Percentiles rank a stretch among this genome's conserved stretches.
phyloP scores from a whole-genome alignment of 805 yeast genomes.

The Diddensiella transvaalensis region DNA sequence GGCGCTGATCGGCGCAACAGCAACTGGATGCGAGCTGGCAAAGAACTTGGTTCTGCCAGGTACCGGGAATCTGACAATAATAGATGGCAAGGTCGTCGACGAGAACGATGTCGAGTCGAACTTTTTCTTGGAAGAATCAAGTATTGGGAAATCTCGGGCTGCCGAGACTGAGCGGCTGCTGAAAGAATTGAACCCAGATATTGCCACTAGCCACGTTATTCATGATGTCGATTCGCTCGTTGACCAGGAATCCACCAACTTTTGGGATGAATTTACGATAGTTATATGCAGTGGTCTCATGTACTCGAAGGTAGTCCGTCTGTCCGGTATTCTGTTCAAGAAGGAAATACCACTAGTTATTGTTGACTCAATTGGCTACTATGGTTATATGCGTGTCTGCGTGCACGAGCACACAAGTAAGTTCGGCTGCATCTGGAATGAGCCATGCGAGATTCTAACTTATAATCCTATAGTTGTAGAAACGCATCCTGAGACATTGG shows the following conservation, averaged over 20 bases:
- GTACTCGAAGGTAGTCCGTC: constrained; percentile 23
- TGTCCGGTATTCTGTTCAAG: constrained; percentile 42
- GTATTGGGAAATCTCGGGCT: constrained; percentile 44
- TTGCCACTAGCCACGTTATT: constrained; percentile 35
- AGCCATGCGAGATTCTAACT: not conserved
- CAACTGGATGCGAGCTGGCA: constrained; percentile 57
- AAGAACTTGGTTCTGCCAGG: constrained; percentile 80
- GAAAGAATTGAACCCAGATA: constrained; percentile 60
- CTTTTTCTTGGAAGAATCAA: constrained; percentile 52
- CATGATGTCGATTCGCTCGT: not conserved
- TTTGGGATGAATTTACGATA: constrained; percentile 46
- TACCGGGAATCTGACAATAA: constrained; percentile 58
- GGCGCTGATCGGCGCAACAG: constrained; percentile 55
- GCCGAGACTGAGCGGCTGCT: constrained; percentile 40
- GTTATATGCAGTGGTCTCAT: constrained; percentile 45
- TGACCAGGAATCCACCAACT: not conserved
- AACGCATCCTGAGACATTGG: constrained; percentile 61
- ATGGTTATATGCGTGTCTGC: constrained; percentile 53
- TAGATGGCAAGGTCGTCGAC: constrained; percentile 45
- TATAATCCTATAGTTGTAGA: constrained; percentile 46
- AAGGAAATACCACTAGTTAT: constrained; percentile 52
- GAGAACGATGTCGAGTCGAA: constrained; percentile 50
- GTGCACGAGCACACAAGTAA: constrained; percentile 48
- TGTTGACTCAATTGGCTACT: constrained; percentile 57
- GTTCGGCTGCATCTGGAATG: not conserved